phyloP scores from a whole-genome alignment of 2,329 filamentous ascomycete genomes.

The Ophiostoma quercus region DNA sequence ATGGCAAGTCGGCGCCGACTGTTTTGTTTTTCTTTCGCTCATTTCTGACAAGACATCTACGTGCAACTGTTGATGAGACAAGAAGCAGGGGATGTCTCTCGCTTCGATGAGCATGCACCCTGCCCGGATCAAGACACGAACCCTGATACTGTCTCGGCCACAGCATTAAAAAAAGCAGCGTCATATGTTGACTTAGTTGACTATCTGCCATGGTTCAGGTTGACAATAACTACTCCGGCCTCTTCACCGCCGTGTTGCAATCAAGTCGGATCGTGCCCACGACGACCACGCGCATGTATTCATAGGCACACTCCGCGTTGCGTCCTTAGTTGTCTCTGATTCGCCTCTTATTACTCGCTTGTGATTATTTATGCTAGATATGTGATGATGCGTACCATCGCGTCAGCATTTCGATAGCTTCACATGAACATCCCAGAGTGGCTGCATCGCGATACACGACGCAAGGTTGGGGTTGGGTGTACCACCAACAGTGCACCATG shows the following conservation, averaged over 20 bases:
- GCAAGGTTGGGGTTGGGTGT: not conserved
- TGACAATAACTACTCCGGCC: no score
- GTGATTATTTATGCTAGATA: not conserved
- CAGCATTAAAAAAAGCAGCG: not conserved
- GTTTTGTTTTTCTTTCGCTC: no score
- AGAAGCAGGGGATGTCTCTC: constrained; percentile 14
- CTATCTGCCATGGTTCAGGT: not conserved
- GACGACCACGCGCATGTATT: not conserved
- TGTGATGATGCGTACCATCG: not conserved
- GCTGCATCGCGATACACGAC: no score
- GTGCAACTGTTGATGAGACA: not conserved
- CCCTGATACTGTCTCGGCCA: not conserved
- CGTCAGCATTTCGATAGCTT: not conserved
- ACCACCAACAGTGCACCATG: not conserved
- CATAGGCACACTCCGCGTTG: not conserved
- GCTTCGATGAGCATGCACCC: constrained; percentile 6
- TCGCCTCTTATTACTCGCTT: no score
- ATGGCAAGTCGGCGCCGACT: not conserved
- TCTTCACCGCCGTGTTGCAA: constrained; percentile 8
- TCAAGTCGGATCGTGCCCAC: not conserved
- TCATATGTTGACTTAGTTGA: no score
- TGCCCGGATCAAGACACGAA: not conserved
- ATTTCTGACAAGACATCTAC: not conserved
- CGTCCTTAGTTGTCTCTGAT: no score
- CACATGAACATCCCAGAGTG: not conserved